Evolutionary conservation across 352 stramenopile species (phyloP), one percentile per base, ranked within the genome.

Genomic region (Vaucheria bursata): DNA sequence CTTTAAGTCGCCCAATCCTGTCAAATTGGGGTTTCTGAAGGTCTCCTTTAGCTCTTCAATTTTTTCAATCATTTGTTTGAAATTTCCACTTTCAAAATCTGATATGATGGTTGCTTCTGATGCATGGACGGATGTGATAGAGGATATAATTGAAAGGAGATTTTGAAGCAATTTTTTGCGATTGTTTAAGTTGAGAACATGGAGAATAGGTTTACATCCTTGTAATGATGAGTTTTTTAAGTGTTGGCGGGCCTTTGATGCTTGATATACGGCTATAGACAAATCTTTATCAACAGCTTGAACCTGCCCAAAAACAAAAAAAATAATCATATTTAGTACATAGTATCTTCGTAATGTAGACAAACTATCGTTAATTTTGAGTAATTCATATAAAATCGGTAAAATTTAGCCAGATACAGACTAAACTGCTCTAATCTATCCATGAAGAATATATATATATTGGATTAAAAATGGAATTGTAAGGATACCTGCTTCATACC

Each of bases 401-500:
- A n/a, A n/a, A n/a, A n/a, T n/a, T n/a, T n/a, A n/a, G n/a, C n/a
- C n/a, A n/a, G n/a, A n/a, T n/a, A n/a, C n/a, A n/a, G n/a, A n/a
- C n/a, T n/a, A n/a, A n/a, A n/a, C n/a, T n/a, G n/a, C n/a, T n/a
- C n/a, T n/a, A n/a, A n/a, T n/a, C n/a, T n/a, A n/a, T n/a, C n/a
- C n/a, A n/a, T n/a, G n/a, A n/a, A n/a, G n/a, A n/a, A n/a, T n/a
- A n/a, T n/a, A n/a, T n/a, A n/a, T n/a, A n/a, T n/a, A n/a, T n/a
- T n/a, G n/a, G n/a, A n/a, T n/a, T n/a, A n/a, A n/a, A n/a, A n/a
- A n/a, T n/a, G n/a, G n/a, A n/a, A n/a, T n/a, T n/a, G n/a, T n/a
- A n/a, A n/a, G n/a, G n/a, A n/a, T n/a, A 69, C 59, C 71, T 82
- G 69, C 18, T 74, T 73, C 77, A 82, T 82, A 3, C 77, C 77